Evolutionary conservation across 1,139 yeast species (phyloP), one percentile per base, ranked within the genome.

Genomic region (Candida buenavistaensis): DNA sequence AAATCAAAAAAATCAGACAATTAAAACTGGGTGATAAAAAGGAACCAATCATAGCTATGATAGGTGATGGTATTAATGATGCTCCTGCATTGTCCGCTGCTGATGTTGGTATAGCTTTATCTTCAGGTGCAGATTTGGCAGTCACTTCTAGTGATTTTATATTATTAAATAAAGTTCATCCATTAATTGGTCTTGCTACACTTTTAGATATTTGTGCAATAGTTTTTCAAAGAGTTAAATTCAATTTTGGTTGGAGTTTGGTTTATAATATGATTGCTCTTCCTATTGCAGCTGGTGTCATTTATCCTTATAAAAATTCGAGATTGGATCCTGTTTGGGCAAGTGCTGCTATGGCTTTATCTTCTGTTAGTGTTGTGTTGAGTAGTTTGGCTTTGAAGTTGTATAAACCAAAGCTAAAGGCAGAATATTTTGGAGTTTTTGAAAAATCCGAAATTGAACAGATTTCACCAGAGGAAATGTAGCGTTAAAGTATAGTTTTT

Each of bases 271-370:
- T 65, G 44, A 65, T 76, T 39, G 82, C 82, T 5, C 57, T 78
- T 22, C 83, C 84, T 0, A 72, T 78, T 37, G 82, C 84, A 3
- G 82, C 83, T 11, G 83, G 84, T 6, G 82, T 75, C 3, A 72
- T 78, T 15, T 77, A 75, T 47, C 82, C 82, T 0, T 70, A 72
- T 38, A 50, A 69, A 5, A 72, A 75, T 44, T 64, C 77, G 6
- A 54, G 82, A 37, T 56, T 78, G 38, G 69, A 71, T 32, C 84
- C 84, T 0, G 80, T 75, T 6, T 78, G 84, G 83, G 81, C 82
- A 3, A 73, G 80, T 62, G 79, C 79, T 9, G 82, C 82, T 1
- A 78, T 78, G 83, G 83, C 83, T 0, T 65, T 71, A n/a, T 73
- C 80, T 11, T 75, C 81, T 6, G 61, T 78, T 10, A 73, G 80